Evolutionary conservation across 2,329 filamentous ascomycete genomes (phyloP).

Genomic region (Penicillium decumbens): DNA sequence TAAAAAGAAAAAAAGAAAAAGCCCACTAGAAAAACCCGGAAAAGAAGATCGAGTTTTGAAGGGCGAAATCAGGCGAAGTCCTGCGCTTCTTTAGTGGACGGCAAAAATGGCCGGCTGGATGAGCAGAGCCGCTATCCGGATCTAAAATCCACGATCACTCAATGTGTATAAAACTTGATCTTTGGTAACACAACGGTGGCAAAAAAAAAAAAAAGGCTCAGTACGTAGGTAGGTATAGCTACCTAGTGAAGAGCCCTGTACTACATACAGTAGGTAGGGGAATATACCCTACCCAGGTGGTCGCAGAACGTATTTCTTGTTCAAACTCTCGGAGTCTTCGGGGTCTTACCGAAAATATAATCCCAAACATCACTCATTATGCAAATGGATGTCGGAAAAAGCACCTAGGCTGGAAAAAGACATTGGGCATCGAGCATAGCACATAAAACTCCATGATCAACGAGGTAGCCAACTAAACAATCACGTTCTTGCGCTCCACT

Average conservation of each 20-base stretch:
- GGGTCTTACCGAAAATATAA: not conserved
- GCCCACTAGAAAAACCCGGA: not conserved
- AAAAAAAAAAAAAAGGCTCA: not conserved
- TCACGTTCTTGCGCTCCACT: constrained; percentile 30
- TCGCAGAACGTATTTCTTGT: too few species aligned
- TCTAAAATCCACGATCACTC: constrained; percentile 5
- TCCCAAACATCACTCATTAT: not conserved
- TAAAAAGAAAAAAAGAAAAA: not conserved
- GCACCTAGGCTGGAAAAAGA: too few species aligned
- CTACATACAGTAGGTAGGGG: too few species aligned
- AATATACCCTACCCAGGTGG: too few species aligned
- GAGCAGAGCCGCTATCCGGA: constrained; percentile 9
- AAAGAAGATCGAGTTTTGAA: not conserved
- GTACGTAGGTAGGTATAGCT: too few species aligned
- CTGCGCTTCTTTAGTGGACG: constrained; percentile 10
- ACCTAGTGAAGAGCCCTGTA: too few species aligned
- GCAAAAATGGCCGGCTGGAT: constrained; percentile 14
- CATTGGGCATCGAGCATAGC: not conserved
- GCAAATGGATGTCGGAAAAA: too few species aligned
- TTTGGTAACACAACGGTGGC: not conserved
- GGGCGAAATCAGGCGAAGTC: not conserved
- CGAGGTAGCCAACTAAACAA: constrained; percentile 9
- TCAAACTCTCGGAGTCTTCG: not conserved
- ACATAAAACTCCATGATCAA: not conserved
- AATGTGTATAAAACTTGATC: not conserved